Percentiles rank a stretch among this genome's conserved stretches.
These are phyloP conservation scores for Stephanodiscus triporus DNA, from an alignment of 108 stramenopile species.

Conservation along the genomic window DNA sequence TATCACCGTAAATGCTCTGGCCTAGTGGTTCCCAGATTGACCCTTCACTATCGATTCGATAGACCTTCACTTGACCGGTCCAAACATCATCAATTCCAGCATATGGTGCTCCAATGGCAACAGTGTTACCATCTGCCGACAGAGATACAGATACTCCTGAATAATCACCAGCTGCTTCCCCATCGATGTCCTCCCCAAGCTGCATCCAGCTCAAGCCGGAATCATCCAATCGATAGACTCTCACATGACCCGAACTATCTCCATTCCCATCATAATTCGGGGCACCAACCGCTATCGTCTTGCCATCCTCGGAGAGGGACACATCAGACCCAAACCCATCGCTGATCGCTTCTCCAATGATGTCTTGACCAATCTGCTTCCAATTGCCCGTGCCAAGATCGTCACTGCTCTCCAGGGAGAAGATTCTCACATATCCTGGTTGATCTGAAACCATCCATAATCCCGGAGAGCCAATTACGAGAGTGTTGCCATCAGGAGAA, in stretches of 20 bases:
- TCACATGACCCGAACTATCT: background rate
- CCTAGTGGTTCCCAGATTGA: slow-evolving; percentile 7
- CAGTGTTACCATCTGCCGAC: slow-evolving; percentile 13
- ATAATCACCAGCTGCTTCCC: background rate
- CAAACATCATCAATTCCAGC: background rate
- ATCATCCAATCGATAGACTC: background rate
- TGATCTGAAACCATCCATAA: too few relatives aligned
- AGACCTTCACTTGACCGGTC: slow-evolving; percentile 19
- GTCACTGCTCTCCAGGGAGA: too few relatives aligned
- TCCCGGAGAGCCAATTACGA: too few relatives aligned
- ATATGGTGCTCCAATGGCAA: slow-evolving; percentile 8
- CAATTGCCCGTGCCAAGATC: too few relatives aligned
- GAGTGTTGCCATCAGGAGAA: too few relatives aligned
- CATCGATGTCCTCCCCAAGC: slow-evolving; percentile 10
- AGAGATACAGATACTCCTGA: slow-evolving; percentile 16
- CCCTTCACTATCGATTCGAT: background rate
- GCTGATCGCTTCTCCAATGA: background rate
- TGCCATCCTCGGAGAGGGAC: background rate
- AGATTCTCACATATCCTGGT: too few relatives aligned
- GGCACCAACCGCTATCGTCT: slow-evolving; percentile 11
- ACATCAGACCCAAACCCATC: slow-evolving; percentile 1
- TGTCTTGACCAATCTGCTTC: background rate
- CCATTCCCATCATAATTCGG: background rate
- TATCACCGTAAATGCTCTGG: background rate
- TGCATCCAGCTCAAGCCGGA: slow-evolving; percentile 11